A percentile compares a stretch with the other conserved stretches of the same genome.
Conservation (phyloP, 495 filamentous ascomycete genomes). For the Penicillium cataractarum region DNA sequence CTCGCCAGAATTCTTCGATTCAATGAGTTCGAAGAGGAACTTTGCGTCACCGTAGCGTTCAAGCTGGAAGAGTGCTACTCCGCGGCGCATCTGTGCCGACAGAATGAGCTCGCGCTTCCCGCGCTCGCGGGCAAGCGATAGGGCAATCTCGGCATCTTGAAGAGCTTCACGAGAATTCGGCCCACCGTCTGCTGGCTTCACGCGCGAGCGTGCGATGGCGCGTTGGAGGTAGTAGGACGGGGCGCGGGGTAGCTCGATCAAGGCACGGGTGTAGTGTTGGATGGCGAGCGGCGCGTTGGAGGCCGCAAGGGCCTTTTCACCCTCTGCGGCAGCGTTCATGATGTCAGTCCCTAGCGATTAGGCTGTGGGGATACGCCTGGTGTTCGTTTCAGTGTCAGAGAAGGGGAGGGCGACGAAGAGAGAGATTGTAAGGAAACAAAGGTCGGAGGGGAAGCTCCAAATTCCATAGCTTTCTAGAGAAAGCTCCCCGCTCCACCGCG, state of each 20-base stretch:
- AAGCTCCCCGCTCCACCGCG: slow-evolving; percentile 2
- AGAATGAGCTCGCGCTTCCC: slow-evolving; percentile 80
- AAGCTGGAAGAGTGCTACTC: slow-evolving; percentile 70
- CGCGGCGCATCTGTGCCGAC: slow-evolving; percentile 79
- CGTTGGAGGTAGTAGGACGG: slow-evolving; percentile 87
- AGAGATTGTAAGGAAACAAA: neutral
- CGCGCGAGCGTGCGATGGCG: slow-evolving; percentile 77
- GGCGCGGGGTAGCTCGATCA: slow-evolving; percentile 65
- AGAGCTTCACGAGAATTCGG: slow-evolving; percentile 63
- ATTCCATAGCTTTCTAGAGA: slow-evolving; percentile 18
- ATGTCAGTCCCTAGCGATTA: too few species aligned
- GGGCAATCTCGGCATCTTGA: slow-evolving; percentile 77
- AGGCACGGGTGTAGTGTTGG: slow-evolving; percentile 73
- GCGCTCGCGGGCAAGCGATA: slow-evolving; percentile 69
- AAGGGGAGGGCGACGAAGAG: neutral
- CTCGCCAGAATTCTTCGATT: slow-evolving; percentile 60
- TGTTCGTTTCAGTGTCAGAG: too few species aligned
- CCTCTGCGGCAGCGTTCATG: slow-evolving; percentile 66
- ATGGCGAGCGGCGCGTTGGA: slow-evolving; percentile 71
- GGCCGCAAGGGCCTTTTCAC: slow-evolving; percentile 64
- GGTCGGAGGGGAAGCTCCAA: neutral
- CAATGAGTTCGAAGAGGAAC: slow-evolving; percentile 69
- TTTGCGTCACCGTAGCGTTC: slow-evolving; percentile 76
- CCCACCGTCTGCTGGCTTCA: slow-evolving; percentile 50
- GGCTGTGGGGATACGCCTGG: too few species aligned